phyloP scores from a whole-genome alignment of 345 rosid genomes.

The Capsella bursapastoris region DNA sequence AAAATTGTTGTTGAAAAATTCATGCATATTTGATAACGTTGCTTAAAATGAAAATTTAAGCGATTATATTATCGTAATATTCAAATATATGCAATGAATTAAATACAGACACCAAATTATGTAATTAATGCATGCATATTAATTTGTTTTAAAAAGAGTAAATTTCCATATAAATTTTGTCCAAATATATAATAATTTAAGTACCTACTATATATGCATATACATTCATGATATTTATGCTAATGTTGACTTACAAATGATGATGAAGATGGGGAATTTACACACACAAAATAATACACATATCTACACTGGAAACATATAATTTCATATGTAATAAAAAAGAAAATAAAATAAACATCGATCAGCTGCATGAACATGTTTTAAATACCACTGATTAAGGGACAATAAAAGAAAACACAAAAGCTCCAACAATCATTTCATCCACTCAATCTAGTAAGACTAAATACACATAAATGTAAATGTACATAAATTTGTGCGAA shows the following conservation, averaged over 20 bases:
- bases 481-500: conserved; percentile 10
- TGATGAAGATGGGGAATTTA: neutral
- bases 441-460: conserved; percentile 24
- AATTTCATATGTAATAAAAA: neutral
- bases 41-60: conserved; percentile 11
- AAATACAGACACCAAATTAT: neutral
- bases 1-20: too few relatives aligned
- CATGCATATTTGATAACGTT: conserved; percentile 18
- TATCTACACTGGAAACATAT: neutral
- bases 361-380: conserved; percentile 14
- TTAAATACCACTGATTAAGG: conserved; percentile 14
- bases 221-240: neutral
- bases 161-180: too few relatives aligned
- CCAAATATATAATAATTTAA: conserved; percentile 1
- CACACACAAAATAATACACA: neutral
- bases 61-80: too few relatives aligned
- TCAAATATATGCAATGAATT: neutral
- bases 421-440: neutral
- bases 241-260: neutral
- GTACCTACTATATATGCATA: neutral
- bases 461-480: conserved; percentile 12
- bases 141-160: too few relatives aligned
- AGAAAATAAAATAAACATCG: neutral
- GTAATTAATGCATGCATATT: too few relatives aligned
- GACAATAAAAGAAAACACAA: neutral